Conservation (phyloP, 2,329 filamentous ascomycete genomes). For the Pestalotiopsis sp. region DNA sequence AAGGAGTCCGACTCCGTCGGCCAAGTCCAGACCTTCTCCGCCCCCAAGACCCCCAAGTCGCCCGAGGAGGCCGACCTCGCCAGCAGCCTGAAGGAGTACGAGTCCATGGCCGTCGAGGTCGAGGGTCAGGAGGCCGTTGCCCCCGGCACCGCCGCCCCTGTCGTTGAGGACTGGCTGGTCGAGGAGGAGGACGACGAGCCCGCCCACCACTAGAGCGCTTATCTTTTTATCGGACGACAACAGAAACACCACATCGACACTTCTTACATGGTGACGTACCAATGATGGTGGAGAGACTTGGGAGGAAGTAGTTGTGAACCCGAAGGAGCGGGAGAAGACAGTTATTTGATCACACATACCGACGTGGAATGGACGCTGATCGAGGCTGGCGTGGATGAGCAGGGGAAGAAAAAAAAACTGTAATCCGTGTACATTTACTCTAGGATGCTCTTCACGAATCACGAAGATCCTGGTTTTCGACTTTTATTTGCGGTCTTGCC, state of each 20-base stretch:
- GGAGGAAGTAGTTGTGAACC: constrained; percentile 1
- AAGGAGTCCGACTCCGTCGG: constrained; percentile 88
- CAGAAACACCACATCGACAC: not conserved
- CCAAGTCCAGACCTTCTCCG: constrained; percentile 84
- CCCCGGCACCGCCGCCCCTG: constrained; percentile 59
- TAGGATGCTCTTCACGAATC: constrained; percentile 28
- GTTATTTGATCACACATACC: not conserved
- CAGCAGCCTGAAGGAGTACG: constrained; percentile 90
- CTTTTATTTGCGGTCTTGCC: constrained; percentile 4
- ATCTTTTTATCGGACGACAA: not conserved
- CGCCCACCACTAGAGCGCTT: constrained; percentile 48
- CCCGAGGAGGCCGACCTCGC: constrained; percentile 95
- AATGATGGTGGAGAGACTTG: not conserved
- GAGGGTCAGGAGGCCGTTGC: constrained; percentile 77
- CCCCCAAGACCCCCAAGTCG: constrained; percentile 80
- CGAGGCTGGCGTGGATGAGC: constrained; percentile 2
- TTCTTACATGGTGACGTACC: not conserved
- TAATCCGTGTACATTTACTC: constrained; percentile 45
- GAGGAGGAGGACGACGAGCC: constrained; percentile 69
- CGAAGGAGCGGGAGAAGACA: constrained; percentile 4
- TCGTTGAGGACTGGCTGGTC: constrained; percentile 77
- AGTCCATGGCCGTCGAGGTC: constrained; percentile 90
- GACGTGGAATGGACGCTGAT: constrained; percentile 1
- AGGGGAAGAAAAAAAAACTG: constrained; percentile 23
- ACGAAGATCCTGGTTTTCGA: constrained; percentile 27